These are phyloP conservation scores for Saccharomycopsis amapae DNA, from an alignment of 805 yeast species.

Conservation along the genomic window DNA sequence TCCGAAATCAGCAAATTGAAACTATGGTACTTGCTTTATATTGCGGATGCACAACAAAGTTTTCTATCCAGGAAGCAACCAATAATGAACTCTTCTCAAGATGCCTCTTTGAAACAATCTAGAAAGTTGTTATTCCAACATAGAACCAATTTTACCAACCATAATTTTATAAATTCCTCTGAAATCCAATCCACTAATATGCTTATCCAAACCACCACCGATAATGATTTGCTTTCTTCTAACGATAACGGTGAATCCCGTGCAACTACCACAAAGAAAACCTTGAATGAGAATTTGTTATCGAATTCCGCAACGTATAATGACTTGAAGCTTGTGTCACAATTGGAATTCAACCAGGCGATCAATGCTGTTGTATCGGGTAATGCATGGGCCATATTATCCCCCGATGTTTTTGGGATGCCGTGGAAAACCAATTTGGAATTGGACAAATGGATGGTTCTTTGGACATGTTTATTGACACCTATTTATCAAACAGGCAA, in stretches of 20 bases:
- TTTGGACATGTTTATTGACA: slow-evolving; percentile 64
- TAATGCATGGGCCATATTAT: slow-evolving; percentile 52
- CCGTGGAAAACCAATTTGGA: slow-evolving; percentile 63
- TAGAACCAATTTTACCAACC: slow-evolving; percentile 6
- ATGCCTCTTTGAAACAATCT: slow-evolving; percentile 22
- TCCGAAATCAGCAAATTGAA: slow-evolving; percentile 42
- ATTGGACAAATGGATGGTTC: slow-evolving; percentile 72
- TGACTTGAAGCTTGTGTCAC: slow-evolving; percentile 56
- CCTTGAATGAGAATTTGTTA: slow-evolving; percentile 23
- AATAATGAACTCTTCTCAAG: slow-evolving; percentile 32
- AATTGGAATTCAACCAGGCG: slow-evolving; percentile 65
- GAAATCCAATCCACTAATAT: background rate
- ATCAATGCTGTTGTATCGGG: slow-evolving; percentile 49
- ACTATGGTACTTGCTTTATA: slow-evolving; percentile 59
- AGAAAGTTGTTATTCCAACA: slow-evolving; percentile 36
- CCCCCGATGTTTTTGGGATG: slow-evolving; percentile 57
- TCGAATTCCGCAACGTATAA: slow-evolving; percentile 27
- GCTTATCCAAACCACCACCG: background rate
- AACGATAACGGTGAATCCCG: background rate
- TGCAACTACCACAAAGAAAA: slow-evolving; percentile 1
- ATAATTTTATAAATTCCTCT: background rate
- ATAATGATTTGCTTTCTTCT: slow-evolving; percentile 23
- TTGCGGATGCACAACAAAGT: slow-evolving; percentile 64
- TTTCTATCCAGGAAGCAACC: slow-evolving; percentile 52
- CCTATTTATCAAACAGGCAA: slow-evolving; percentile 43